Percentiles rank a stretch among this genome's conserved stretches.
Conservation (phyloP, 805 yeast species). For the Candida ficus region DNA sequence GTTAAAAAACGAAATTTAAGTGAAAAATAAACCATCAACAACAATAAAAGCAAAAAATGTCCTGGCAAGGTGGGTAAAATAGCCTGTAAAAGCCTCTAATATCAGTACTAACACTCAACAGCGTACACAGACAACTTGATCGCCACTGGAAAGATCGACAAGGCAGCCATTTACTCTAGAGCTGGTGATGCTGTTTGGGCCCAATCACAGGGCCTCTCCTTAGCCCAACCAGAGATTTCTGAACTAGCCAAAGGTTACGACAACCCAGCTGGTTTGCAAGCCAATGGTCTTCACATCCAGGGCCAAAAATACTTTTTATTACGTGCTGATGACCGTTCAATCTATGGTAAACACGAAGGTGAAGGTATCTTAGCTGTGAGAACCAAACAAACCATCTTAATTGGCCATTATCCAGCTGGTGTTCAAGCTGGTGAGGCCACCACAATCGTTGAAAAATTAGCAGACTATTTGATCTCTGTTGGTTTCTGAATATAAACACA, state of each 20-base stretch:
- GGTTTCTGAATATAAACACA: slow-evolving; percentile 60
- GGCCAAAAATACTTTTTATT: slow-evolving; percentile 84
- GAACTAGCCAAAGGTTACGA: slow-evolving; percentile 76
- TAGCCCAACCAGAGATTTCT: slow-evolving; percentile 64
- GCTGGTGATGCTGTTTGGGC: slow-evolving; percentile 98
- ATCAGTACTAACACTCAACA: slow-evolving; percentile 22
- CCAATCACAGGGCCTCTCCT: slow-evolving; percentile 57
- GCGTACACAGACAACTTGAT: slow-evolving; percentile 94
- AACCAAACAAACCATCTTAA: slow-evolving; percentile 85
- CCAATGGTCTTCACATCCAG: slow-evolving; percentile 79
- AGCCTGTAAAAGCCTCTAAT: no score
- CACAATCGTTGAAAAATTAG: slow-evolving; percentile 89
- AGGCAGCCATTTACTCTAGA: slow-evolving; percentile 88
- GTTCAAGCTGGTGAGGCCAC: slow-evolving; percentile 95
- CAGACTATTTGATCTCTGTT: slow-evolving; percentile 87
- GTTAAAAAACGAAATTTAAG: no score
- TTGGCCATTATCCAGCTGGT: slow-evolving; percentile 93
- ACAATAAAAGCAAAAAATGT: no score
- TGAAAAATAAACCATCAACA: neutral
- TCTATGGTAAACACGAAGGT: slow-evolving; percentile 88
- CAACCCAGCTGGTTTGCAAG: slow-evolving; percentile 73
- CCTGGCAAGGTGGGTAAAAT: slow-evolving; percentile 41
- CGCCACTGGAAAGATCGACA: slow-evolving; percentile 83
- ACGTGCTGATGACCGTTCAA: slow-evolving; percentile 86
- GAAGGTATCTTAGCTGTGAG: slow-evolving; percentile 88